These are phyloP conservation scores for Hericium coralloides DNA, from an alignment of 768 basidiomycete species.

Conservation along the genomic window DNA sequence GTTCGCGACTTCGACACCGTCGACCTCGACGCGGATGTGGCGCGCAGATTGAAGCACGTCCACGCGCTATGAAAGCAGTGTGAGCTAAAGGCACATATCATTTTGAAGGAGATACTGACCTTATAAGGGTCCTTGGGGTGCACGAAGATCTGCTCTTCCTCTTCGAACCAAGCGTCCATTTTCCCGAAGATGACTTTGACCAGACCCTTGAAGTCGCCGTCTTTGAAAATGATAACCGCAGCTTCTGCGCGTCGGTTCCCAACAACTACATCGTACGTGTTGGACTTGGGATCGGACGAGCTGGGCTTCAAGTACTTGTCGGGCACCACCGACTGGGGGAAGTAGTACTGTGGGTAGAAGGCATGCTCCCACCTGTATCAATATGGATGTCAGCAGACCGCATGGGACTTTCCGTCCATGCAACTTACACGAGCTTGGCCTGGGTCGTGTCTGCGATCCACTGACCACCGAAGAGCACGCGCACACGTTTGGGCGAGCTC, in stretches of 20 bases:
- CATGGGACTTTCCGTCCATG: background rate
- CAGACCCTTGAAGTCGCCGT: conserved; percentile 35
- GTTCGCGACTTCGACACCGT: conserved; percentile 56
- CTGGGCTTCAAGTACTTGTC: conserved; percentile 30
- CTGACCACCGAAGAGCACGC: conserved; percentile 42
- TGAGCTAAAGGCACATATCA: background rate
- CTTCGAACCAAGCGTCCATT: conserved; percentile 61
- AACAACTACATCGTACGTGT: conserved; percentile 39
- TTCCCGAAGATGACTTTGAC: conserved; percentile 39
- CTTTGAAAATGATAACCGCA: conserved; percentile 29
- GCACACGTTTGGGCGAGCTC: conserved; percentile 38
- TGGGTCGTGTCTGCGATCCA: conserved; percentile 43
- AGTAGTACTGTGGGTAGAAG: conserved; percentile 48
- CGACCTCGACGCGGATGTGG: conserved; percentile 49
- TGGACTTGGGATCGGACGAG: conserved; percentile 21
- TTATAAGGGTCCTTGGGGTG: conserved; percentile 68
- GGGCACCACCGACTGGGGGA: conserved; percentile 36
- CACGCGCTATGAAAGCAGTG: conserved; percentile 34
- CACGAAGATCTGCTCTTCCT: conserved; percentile 50
- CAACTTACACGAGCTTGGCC: conserved; percentile 50
- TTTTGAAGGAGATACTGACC: conserved; percentile 24
- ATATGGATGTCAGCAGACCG: background rate
- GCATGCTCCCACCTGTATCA: conserved; percentile 43
- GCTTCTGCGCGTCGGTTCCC: conserved; percentile 28
- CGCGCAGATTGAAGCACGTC: conserved; percentile 54